phyloP scores from a whole-genome alignment of 1,284 basidiomycete species.

The Naganishia liquefaciens region DNA sequence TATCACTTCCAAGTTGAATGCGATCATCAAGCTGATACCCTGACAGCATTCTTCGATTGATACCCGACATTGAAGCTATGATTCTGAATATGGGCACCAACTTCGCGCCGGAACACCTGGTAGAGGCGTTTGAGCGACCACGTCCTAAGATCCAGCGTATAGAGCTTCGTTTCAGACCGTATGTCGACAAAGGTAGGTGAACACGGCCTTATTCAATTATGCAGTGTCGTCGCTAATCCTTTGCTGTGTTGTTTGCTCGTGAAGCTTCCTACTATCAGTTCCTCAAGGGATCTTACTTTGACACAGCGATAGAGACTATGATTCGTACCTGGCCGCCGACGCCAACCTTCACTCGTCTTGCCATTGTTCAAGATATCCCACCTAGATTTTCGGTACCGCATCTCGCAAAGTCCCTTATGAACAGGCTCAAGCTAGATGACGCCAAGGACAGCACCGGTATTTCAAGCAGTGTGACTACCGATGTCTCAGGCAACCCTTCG shows the following conservation, averaged over 20 bases:
- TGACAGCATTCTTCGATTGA: conserved; percentile 47
- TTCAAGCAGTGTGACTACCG: conserved; percentile 26
- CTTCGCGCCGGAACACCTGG: conserved; percentile 54
- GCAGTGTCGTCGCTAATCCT: not conserved
- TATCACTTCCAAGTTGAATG: conserved; percentile 1
- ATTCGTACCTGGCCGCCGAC: conserved; percentile 46
- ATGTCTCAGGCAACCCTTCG: conserved; percentile 21
- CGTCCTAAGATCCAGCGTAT: conserved; percentile 45
- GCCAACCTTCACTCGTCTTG: conserved; percentile 47
- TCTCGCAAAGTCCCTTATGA: conserved; percentile 28
- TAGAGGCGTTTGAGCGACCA: conserved; percentile 50
- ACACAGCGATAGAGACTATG: conserved; percentile 53
- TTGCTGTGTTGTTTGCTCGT: not conserved
- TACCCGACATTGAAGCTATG: conserved; percentile 44
- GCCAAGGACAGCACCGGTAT: conserved; percentile 22
- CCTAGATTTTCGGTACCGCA: conserved; percentile 48
- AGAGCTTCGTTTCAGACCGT: conserved; percentile 53
- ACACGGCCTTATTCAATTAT: not conserved
- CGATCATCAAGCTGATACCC: not conserved
- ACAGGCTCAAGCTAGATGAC: conserved; percentile 29
- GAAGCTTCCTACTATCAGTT: conserved; percentile 20
- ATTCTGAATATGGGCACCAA: conserved; percentile 54
- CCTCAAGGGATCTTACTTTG: conserved; percentile 51
- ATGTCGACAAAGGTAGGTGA: conserved; percentile 51
- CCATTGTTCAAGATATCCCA: conserved; percentile 53